Evolutionary conservation across 306 rosid genomes (phyloP), one percentile per base, ranked within the genome.

Genomic region (Lathyrus tuberosus): DNA sequence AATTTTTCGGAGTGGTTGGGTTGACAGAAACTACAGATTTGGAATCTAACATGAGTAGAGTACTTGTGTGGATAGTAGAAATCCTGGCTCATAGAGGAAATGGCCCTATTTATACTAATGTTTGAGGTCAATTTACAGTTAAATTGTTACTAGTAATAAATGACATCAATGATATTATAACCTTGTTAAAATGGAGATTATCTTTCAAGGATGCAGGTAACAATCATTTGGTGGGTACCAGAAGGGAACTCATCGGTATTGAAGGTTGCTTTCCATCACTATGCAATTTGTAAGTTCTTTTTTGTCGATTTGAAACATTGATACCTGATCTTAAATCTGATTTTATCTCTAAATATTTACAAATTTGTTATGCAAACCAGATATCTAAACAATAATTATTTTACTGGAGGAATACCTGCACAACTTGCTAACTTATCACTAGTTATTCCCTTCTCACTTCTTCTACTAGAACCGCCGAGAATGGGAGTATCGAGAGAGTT

Each of bases 141-240:
- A n/a, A n/a, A n/a, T n/a, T n/a, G n/a, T n/a, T n/a, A n/a, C n/a
- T n/a, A n/a, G n/a, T n/a, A n/a, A n/a, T n/a, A n/a, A n/a, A n/a
- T n/a, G n/a, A n/a, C n/a, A n/a, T n/a, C n/a, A n/a, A n/a, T n/a
- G n/a, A n/a, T n/a, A n/a, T n/a, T n/a, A n/a, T n/a, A n/a, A n/a
- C n/a, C n/a, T n/a, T n/a, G n/a, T n/a, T n/a, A n/a, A n/a, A n/a
- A n/a, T n/a, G n/a, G n/a, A n/a, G n/a, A n/a, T n/a, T n/a, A n/a
- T n/a, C n/a, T n/a, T n/a, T n/a, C n/a, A n/a, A n/a, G 95, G 99
- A 95, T 76, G 99, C 59, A 42, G 99, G 99, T 49, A 87, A 89
- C 82, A 95, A 95, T 87, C 99, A 95, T 81, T 82, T 95, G 90
- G 97, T 95, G 62, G 99, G 99, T 67, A 95, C 99, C 54, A 84